Evolutionary conservation across 2,329 filamentous ascomycete genomes (phyloP), one percentile per base, ranked within the genome.

Genomic region (Xylaria arbuscula): DNA sequence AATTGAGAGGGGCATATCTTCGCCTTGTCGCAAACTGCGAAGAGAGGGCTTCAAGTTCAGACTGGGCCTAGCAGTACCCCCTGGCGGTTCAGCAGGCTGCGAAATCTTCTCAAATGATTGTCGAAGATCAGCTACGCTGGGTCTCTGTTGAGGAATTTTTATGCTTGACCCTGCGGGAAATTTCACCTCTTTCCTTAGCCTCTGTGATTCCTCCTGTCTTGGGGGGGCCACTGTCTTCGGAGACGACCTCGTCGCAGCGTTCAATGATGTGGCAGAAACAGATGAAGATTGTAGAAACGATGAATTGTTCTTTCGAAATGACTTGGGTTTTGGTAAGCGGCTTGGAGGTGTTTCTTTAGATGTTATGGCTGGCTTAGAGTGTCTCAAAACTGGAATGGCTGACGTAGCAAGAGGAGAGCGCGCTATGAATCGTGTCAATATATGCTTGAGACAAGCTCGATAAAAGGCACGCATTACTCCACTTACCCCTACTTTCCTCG

Each of bases 91-190:
- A n/a, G 51, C 28, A 1, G 56, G 54, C 28, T 71, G 54, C 19
- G 70, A 67, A 10, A 58, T 50, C 42, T 71, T 68, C 67, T 81
- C 79, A 42, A 81, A 80, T 2, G 77, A 78, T 62, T 72, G 71
- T 15, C 79, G 75, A 65, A 81, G 70, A 62, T 79, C 76, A n/a
- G 78, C 77, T 13, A 81, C 79, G 54, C 79, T 81, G 40, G 63
- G 70, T 45, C 65, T 74, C 47, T 72, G 66, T n/a, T 45, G 66
- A 28, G 64, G 71, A 7, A 53, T 11, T 28, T 61, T 32, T 34
- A 34, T 73, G 3, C 19, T 54, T 17, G 63, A 60, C 9, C 45
- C 11, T 45, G 15, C 8, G 8, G 45, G 22, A 3, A 36, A 13
- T 34, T 42, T 54, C 9, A 22, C 15, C 19, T 68, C 59, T 11